A percentile compares a stretch with the other conserved stretches of the same genome.
Conservation (phyloP, 192 early-diverging fungal species). For the Ramicandelaber brevisporus region DNA sequence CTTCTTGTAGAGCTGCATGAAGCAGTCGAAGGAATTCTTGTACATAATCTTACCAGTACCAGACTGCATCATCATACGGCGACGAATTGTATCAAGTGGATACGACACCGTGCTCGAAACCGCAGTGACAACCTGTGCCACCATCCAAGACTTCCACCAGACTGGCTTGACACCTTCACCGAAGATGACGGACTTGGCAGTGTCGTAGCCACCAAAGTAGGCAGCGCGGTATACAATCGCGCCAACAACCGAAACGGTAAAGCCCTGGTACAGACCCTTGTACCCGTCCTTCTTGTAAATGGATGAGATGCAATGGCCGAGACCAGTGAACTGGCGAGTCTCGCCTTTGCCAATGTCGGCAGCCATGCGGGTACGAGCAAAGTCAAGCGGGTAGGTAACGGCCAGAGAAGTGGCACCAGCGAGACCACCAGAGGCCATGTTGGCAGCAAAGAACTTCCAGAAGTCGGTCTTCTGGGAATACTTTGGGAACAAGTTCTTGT, state of each 20-base stretch:
- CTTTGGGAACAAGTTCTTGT: slow-evolving; percentile 61
- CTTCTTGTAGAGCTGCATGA: slow-evolving; percentile 45
- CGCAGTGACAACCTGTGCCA: slow-evolving; percentile 45
- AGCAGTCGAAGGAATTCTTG: slow-evolving; percentile 44
- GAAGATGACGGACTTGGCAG: slow-evolving; percentile 5
- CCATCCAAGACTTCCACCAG: slow-evolving; percentile 13
- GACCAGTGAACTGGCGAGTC: slow-evolving; percentile 60
- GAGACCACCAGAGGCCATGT: slow-evolving; percentile 68
- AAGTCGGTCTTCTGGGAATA: slow-evolving; percentile 34
- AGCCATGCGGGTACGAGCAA: slow-evolving; percentile 81
- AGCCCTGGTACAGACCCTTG: slow-evolving; percentile 75
- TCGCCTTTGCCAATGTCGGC: slow-evolving; percentile 35
- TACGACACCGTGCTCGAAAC: slow-evolving; percentile 59
- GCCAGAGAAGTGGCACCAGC: slow-evolving; percentile 57
- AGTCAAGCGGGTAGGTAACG: slow-evolving; percentile 80
- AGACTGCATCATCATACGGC: slow-evolving; percentile 82
- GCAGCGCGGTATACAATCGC: slow-evolving; percentile 31
- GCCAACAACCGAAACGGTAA: slow-evolving; percentile 51
- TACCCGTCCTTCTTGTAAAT: slow-evolving; percentile 63
- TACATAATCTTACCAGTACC: slow-evolving; percentile 64
- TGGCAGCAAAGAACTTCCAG: slow-evolving; percentile 48
- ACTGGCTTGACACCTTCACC: slow-evolving; percentile 3
- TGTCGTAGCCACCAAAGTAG: slow-evolving; percentile 32
- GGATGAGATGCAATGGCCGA: slow-evolving; percentile 36
- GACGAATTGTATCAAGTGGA: slow-evolving; percentile 82